Conservation (phyloP, 257 asterid genomes). For the Solanum dulcamara region DNA sequence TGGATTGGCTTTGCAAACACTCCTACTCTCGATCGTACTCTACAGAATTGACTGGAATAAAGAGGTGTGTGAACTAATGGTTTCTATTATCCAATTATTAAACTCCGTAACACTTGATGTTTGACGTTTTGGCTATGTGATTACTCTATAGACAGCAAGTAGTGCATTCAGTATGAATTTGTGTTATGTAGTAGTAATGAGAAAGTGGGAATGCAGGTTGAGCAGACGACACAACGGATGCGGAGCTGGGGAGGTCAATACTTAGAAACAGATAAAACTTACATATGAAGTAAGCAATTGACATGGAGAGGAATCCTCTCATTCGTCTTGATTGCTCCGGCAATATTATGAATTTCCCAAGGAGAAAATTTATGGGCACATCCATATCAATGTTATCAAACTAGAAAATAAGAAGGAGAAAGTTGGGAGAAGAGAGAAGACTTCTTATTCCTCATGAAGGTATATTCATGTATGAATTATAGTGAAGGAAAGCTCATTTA, state of each 20-base stretch:
- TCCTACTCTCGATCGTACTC: slow-evolving; percentile 33
- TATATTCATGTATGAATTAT: too few species aligned
- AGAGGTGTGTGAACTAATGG: slow-evolving; percentile 33
- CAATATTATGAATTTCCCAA: too few species aligned
- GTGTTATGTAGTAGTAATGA: background rate
- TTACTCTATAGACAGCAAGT: background rate
- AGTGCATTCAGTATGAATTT: background rate
- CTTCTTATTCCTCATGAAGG: too few species aligned
- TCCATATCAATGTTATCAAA: too few species aligned
- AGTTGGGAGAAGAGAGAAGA: too few species aligned
- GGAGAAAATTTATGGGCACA: too few species aligned
- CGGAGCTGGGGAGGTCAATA: slow-evolving; percentile 56
- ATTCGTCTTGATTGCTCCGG: too few species aligned
- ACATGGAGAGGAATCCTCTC: too few species aligned
- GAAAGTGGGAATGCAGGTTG: slow-evolving; percentile 27
- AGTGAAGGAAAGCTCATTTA: too few species aligned
- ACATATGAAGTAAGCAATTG: too few species aligned
- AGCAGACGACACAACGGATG: slow-evolving; percentile 53
- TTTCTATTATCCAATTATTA: background rate
- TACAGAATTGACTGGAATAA: slow-evolving; percentile 57
- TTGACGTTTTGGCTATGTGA: background rate
- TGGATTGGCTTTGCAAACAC: slow-evolving; percentile 54
- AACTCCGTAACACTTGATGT: background rate
- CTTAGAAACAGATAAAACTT: background rate
- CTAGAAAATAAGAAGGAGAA: too few species aligned